phyloP scores from a whole-genome alignment of 2,329 filamentous ascomycete species.

The Helicocarpus griseus region DNA sequence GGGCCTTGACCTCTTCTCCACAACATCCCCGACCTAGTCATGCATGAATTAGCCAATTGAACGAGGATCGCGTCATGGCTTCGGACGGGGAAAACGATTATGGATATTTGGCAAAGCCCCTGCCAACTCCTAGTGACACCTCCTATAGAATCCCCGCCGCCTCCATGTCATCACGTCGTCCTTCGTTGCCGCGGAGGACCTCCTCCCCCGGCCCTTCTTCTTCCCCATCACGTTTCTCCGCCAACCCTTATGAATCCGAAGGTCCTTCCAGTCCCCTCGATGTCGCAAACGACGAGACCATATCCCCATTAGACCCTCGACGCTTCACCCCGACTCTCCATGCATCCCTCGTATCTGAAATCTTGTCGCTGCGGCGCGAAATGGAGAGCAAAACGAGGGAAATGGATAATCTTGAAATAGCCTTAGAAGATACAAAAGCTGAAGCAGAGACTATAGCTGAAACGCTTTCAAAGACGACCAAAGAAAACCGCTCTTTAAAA shows the following conservation, averaged over 20 bases:
- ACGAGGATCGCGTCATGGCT: constrained; percentile 19
- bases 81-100: constrained; percentile 40
- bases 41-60: background rate
- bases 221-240: constrained; percentile 50
- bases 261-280: constrained; percentile 28
- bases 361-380: constrained; percentile 74
- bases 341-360: constrained; percentile 89
- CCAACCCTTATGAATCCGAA: constrained; percentile 29
- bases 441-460: constrained; percentile 65
- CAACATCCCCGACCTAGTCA: background rate
- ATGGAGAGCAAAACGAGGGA: constrained; percentile 80
- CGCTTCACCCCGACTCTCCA: constrained; percentile 92
- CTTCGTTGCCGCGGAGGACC: constrained; percentile 55
- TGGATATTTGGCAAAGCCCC: constrained; percentile 46
- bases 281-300: constrained; percentile 49
- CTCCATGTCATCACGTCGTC: constrained; percentile 49
- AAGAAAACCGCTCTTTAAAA: constrained; percentile 71
- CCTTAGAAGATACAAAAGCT: constrained; percentile 58
- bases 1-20: too few species aligned
- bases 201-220: constrained; percentile 55
- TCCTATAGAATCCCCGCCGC: constrained; percentile 56
- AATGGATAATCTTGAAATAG: constrained; percentile 74
- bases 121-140: constrained; percentile 63
- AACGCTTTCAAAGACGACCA: constrained; percentile 53
- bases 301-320: constrained; percentile 73